phyloP scores from a whole-genome alignment of 768 basidiomycete species.

The Kondoa malvinella region DNA sequence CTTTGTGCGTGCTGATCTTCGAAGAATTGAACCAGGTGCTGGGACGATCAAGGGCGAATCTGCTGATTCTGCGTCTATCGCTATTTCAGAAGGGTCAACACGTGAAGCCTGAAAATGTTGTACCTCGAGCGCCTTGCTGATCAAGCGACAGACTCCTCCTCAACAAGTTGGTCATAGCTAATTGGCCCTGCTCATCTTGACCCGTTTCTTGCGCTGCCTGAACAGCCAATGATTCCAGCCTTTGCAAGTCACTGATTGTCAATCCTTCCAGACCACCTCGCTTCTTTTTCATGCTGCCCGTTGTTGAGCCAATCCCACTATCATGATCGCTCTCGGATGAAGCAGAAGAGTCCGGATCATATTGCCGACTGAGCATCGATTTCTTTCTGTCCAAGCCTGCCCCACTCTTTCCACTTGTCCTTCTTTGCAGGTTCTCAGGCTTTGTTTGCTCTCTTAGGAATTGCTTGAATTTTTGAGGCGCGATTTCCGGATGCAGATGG shows the following conservation, averaged over 20 bases:
- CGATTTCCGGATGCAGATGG: slow-evolving; percentile 87
- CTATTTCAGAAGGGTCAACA: background rate
- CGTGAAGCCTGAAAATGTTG: background rate
- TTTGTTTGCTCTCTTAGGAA: slow-evolving; percentile 75
- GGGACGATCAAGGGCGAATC: slow-evolving; percentile 80
- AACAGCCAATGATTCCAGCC: slow-evolving; percentile 65
- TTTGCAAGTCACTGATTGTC: slow-evolving; percentile 84
- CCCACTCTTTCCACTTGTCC: slow-evolving; percentile 23
- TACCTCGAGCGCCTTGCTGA: background rate
- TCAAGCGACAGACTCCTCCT: slow-evolving; percentile 8
- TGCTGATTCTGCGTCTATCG: slow-evolving; percentile 50
- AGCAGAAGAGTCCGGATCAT: slow-evolving; percentile 44
- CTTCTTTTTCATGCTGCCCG: slow-evolving; percentile 48
- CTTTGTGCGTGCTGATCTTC: slow-evolving; percentile 82
- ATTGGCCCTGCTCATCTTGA: slow-evolving; percentile 5
- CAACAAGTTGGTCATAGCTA: slow-evolving; percentile 20
- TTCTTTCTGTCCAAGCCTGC: slow-evolving; percentile 53
- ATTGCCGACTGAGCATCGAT: slow-evolving; percentile 85
- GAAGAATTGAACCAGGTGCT: slow-evolving; percentile 70
- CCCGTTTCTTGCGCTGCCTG: slow-evolving; percentile 2
- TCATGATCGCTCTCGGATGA: slow-evolving; percentile 43
- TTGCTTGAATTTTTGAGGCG: slow-evolving; percentile 82
- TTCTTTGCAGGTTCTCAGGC: slow-evolving; percentile 35
- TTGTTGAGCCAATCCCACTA: slow-evolving; percentile 7
- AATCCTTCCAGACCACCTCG: slow-evolving; percentile 52